Conservation (phyloP, 75 land plant genomes). For the Azolla pinnata region DNA sequence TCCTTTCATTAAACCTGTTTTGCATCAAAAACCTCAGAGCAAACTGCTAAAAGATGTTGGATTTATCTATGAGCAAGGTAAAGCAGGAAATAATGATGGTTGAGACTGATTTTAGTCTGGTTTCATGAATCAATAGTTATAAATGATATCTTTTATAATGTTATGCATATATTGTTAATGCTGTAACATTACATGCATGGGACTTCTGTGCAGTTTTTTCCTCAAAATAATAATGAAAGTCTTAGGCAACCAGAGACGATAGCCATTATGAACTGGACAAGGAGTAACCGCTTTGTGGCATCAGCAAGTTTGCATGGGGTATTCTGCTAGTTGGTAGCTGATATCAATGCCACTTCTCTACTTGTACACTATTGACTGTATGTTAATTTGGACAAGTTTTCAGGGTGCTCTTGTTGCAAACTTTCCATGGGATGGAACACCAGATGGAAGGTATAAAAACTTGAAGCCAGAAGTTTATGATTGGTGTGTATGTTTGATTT, state of each 20-base stretch:
- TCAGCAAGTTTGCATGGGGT: constrained; percentile 99
- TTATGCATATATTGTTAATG: no score
- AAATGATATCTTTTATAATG: no score
- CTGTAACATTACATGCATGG: no score
- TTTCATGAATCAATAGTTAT: no score
- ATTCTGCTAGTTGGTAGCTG: constrained; percentile 2
- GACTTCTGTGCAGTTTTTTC: constrained; percentile 63
- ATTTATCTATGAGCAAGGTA: no score
- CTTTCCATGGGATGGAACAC: constrained; percentile 94
- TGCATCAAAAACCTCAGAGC: no score
- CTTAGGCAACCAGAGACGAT: constrained; percentile 79
- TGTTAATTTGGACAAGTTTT: no score
- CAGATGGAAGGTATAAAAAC: constrained; percentile 58
- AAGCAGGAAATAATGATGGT: no score
- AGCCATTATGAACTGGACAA: constrained; percentile 82
- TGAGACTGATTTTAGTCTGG: no score
- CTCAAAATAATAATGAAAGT: constrained; percentile 53
- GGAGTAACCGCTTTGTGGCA: constrained; percentile 51
- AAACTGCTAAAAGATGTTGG: no score
- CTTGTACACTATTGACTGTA: background rate
- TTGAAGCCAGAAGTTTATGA: background rate
- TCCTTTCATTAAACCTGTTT: no score
- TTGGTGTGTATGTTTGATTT: background rate
- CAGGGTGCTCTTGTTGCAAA: constrained; percentile 98
- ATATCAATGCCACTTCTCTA: no score